Conservation (phyloP, 208 protist genomes). For the Porcisia hertigi region DNA sequence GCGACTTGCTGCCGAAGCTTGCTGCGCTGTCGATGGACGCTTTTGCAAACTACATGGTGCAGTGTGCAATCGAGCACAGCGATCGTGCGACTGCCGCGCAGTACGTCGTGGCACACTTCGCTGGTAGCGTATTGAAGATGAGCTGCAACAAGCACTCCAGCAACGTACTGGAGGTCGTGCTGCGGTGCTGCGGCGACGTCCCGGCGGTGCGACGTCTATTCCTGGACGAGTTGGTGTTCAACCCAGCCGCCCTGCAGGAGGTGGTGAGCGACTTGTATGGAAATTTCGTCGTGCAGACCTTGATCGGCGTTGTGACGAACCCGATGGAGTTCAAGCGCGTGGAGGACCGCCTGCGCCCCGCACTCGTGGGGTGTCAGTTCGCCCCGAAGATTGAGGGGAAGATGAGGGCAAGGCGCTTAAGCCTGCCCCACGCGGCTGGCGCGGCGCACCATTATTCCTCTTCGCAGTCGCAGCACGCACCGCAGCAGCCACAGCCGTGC, state of each 20-base stretch:
- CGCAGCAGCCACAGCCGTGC: conserved; percentile 30
- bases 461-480: conserved; percentile 1
- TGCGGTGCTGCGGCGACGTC: conserved; percentile 60
- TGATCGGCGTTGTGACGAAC: conserved; percentile 56
- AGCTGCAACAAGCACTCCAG: conserved; percentile 66
- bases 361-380: conserved; percentile 55
- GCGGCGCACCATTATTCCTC: not conserved
- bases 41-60: too few relatives aligned
- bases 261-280: conserved; percentile 78
- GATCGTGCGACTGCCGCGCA: conserved; percentile 52
- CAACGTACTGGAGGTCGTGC: conserved; percentile 86
- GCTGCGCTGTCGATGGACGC: too few relatives aligned
- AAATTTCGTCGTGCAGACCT: conserved; percentile 87
- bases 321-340: conserved; percentile 69
- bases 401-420: conserved; percentile 40
- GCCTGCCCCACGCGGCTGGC: not conserved
- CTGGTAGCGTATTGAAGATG: conserved; percentile 67
- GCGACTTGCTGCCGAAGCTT: too few relatives aligned
- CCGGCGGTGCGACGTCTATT: conserved; percentile 66
- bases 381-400: conserved; percentile 70
- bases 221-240: conserved; percentile 85
- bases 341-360: conserved; percentile 63
- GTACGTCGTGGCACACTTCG: conserved; percentile 61
- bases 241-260: conserved; percentile 73
- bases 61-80: too few relatives aligned